Base-by-base conservation (phyloP, 192 early-diverging fungal species). In the Piromyces sp. region DNA sequence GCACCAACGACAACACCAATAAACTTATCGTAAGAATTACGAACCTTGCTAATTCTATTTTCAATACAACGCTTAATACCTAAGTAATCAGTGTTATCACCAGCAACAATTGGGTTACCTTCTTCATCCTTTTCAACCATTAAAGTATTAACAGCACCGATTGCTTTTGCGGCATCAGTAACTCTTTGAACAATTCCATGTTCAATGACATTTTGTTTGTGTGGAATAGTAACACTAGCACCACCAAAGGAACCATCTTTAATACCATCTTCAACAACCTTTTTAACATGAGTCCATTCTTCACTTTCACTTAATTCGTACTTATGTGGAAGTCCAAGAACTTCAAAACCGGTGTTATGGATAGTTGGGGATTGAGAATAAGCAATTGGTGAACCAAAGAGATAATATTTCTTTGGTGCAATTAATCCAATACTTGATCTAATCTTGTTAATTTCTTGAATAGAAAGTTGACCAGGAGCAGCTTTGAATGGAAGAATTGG, bases 81-180 rank as follows among this genome's bases (percentile, higher is more conserved):
- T 28, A 97, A 81, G 89, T 94, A 98, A 84, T 99, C 97, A 22
- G 97, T 99, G 86, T 99, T 99, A 82, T 97, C 96, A 28, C 97
- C 97, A 30, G 91, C 79, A 5, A 97, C 85, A 51, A 82, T 78
- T 17, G 78, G 84, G 26, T 86, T 83, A 51, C 82, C 81, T 40
- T 86, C 83, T 33, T 79, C 82, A 28, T 81, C 83, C 9, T 82
- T 80, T 15, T 84, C 85, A 14, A 82, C 79, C n/a, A 91, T 86
- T 26, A 99, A 84, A 0, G 98, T 98, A 85, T 99, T 99, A 80
- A 97, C 94, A 0, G 97, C 96, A n/a, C 98, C 97, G 85, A 99
- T 98, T 29, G 85, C 85, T 81, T 89, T 88, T 33, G 94, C 97
- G 17, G 93, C 92, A 14, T 92, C 92, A 12, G 93, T 93, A 36